Conservation (phyloP, 2,329 filamentous ascomycete species). For the Fusarium neocosmosporiellum region DNA sequence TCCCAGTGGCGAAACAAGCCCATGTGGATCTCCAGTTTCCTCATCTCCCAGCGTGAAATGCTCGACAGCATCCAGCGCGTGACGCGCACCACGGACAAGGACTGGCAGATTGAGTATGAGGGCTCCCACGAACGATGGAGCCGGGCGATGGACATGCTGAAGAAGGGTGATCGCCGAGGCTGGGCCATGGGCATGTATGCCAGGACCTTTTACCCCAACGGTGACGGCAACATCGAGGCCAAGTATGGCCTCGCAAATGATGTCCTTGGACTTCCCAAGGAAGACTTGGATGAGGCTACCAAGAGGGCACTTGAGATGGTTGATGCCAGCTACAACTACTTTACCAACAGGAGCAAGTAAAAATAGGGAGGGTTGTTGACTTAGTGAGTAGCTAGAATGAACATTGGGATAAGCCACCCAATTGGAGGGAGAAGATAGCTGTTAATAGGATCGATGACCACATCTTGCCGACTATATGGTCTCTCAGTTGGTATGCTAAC, state of each 20-base stretch:
- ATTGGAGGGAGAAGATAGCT: no score
- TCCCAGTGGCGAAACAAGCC: slow-evolving; percentile 54
- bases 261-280: slow-evolving; percentile 65
- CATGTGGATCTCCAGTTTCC: slow-evolving; percentile 66
- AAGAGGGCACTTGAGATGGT: slow-evolving; percentile 58
- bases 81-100: slow-evolving; percentile 64
- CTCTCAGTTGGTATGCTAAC: accelerated
- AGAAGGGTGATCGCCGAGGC: slow-evolving; percentile 53
- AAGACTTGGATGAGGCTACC: slow-evolving; percentile 68
- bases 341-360: slow-evolving; percentile 21
- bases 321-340: slow-evolving; percentile 37
- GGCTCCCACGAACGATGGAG: slow-evolving; percentile 58
- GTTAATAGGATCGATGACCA: neutral
- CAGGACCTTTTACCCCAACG: slow-evolving; percentile 61
- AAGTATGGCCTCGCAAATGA: slow-evolving; percentile 58
- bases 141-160: slow-evolving; percentile 58
- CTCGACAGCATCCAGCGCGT: slow-evolving; percentile 69
- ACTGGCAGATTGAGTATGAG: slow-evolving; percentile 62
- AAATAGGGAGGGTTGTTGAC: neutral
- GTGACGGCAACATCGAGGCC: slow-evolving; percentile 55
- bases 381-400: neutral
- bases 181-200: slow-evolving; percentile 66
- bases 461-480: neutral
- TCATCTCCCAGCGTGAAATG: slow-evolving; percentile 72
- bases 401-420: neutral